Evolutionary conservation across 495 filamentous ascomycete genomes (phyloP).

Genomic region (Lineolata rhizophorae): DNA sequence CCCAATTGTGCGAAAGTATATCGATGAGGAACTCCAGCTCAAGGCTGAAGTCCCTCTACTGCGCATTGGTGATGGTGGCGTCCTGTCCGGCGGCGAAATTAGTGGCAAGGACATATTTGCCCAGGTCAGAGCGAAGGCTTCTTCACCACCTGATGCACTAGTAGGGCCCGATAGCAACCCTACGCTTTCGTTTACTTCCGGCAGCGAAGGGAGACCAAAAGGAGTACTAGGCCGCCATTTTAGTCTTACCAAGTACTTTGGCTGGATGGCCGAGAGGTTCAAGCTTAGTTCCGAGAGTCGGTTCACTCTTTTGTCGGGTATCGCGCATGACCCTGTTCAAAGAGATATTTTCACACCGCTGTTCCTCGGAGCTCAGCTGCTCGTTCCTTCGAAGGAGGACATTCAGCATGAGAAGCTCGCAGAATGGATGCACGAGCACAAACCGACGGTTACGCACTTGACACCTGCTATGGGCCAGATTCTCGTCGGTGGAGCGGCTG

Average conservation of each 20-base stretch:
- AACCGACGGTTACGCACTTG: slow-evolving; percentile 68
- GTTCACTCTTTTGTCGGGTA: slow-evolving; percentile 53
- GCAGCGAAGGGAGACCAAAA: slow-evolving; percentile 67
- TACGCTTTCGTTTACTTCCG: slow-evolving; percentile 69
- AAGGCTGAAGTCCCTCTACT: slow-evolving; percentile 61
- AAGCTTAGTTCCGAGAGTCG: slow-evolving; percentile 47
- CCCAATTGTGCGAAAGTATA: slow-evolving; percentile 46
- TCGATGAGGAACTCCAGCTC: slow-evolving; percentile 49
- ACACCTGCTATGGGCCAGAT: slow-evolving; percentile 97
- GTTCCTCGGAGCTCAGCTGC: slow-evolving; percentile 61
- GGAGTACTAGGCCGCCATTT: slow-evolving; percentile 82
- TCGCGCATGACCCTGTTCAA: slow-evolving; percentile 71
- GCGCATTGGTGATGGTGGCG: slow-evolving; percentile 51
- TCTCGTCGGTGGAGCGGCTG: slow-evolving; percentile 62
- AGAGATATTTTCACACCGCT: slow-evolving; percentile 87
- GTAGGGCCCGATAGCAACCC: slow-evolving; percentile 83
- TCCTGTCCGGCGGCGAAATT: slow-evolving; percentile 40
- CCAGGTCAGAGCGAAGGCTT: no score
- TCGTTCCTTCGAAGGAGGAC: slow-evolving; percentile 65
- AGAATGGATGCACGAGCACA: slow-evolving; percentile 71
- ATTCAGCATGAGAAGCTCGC: slow-evolving; percentile 78
- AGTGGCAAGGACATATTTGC: slow-evolving; percentile 36
- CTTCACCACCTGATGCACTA: slow-evolving; percentile 52
- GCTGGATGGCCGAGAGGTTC: slow-evolving; percentile 82
- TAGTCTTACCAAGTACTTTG: slow-evolving; percentile 66